Base-by-base conservation (phyloP, 768 basidiomycete species). In the Suillus tomentosus region DNA sequence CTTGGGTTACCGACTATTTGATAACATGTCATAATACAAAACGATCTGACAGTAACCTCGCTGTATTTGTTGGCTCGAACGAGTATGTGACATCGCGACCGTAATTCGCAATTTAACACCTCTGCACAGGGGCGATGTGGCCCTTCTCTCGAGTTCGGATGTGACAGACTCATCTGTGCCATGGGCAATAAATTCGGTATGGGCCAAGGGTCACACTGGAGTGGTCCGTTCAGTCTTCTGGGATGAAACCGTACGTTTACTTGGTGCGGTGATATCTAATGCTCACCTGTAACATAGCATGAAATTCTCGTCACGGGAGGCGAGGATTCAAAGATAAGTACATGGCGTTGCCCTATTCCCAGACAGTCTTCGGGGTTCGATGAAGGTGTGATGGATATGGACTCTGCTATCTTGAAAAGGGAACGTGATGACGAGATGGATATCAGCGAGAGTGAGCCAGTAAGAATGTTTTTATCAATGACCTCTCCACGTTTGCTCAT, bases 1-100 rank as follows among this genome's bases (percentile, higher is more conserved):
- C 85, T 61, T 92, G 91, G 91, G 84, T 88, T n/a, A 90, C 90
- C 1, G 90, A 93, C 70, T 92, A 92, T 76, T 75, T 91, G 43
- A 85, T 93, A 60, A 81, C 81, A 13, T 86, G 84, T 50, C 80
- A 83, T 57, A 68, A 64, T 24, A 70, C 68, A 6, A 60, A 10
- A 36, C 69, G 60, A 62, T 62, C 51, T 40, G 66, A 72, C 48
- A 65, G 59, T n/a, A 67, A 68, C 22, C 74, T 90, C 10, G 80
- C 80, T 37, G 73, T 91, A 5, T 89, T 91, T 61, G 82, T 85
- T 5, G 91, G 91, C 0, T 91, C 91, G 1, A 91, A 93, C 61
- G 87, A 91, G 91, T 88, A 70, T 39, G 82, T 66, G 17, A 39
- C 17, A 56, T 54, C 36, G 40, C 39, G 42, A 6, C 13, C 15